Conservation (phyloP, 352 stramenopile species). For the Pythium plurisporium region DNA sequence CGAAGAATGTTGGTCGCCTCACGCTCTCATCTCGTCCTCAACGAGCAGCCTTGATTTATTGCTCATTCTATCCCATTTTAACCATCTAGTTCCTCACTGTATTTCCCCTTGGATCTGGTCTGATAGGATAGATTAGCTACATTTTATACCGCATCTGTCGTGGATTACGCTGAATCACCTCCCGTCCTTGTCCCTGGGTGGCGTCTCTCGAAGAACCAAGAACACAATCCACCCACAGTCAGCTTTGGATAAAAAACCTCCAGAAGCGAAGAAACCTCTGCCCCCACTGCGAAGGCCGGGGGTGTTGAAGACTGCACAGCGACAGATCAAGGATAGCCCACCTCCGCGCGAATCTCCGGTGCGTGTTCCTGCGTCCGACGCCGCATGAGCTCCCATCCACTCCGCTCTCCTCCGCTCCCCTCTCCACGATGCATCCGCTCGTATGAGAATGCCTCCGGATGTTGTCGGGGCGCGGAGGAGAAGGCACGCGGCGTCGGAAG, state of each 20-base stretch:
- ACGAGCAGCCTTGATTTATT: background rate
- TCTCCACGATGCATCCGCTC: no score
- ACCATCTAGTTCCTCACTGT: background rate
- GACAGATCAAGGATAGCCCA: constrained; percentile 15
- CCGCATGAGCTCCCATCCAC: background rate
- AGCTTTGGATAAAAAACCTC: constrained; percentile 24
- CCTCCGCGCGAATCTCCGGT: constrained; percentile 12
- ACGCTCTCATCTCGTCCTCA: constrained; percentile 12
- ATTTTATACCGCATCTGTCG: background rate
- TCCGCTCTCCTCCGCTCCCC: no score
- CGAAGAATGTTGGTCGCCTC: constrained; percentile 16
- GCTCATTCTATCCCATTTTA: background rate
- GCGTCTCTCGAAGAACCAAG: constrained; percentile 19
- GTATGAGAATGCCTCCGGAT: background rate
- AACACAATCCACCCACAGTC: constrained; percentile 12
- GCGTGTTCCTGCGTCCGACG: background rate
- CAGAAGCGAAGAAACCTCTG: constrained; percentile 25
- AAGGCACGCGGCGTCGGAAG: no score
- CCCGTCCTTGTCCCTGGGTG: constrained; percentile 7
- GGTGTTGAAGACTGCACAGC: constrained; percentile 24
- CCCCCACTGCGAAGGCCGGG: constrained; percentile 7
- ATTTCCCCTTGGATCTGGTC: background rate
- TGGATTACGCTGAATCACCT: background rate
- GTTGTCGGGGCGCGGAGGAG: background rate
- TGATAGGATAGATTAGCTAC: background rate